Evolutionary conservation across 306 rosid genomes (phyloP).

Genomic region (Pyrus communis): DNA sequence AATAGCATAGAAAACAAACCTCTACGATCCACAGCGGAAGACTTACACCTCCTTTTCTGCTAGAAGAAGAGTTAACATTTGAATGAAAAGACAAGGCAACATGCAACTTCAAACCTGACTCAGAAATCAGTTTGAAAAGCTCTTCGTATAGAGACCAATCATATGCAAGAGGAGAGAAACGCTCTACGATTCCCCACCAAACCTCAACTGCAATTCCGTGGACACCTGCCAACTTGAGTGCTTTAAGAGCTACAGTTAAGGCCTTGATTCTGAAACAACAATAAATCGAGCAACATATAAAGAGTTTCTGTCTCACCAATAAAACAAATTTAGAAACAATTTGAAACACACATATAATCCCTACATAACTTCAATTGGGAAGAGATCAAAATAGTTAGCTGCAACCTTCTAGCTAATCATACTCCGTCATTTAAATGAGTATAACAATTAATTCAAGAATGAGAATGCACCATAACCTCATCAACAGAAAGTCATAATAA

Average conservation of each 20-base stretch:
- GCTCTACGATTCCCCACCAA: slow-evolving; percentile 39
- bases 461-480: neutral
- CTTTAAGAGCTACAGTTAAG: slow-evolving; percentile 25
- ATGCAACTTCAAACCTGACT: slow-evolving; percentile 32
- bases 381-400: neutral
- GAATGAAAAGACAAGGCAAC: slow-evolving; percentile 41
- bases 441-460: neutral
- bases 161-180: slow-evolving; percentile 26
- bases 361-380: neutral
- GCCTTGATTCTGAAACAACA: slow-evolving; percentile 30
- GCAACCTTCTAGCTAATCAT: neutral
- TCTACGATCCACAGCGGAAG: slow-evolving; percentile 33
- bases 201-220: slow-evolving; percentile 40
- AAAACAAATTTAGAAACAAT: neutral
- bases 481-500: neutral
- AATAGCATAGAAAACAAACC: slow-evolving; percentile 15
- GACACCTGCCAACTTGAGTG: slow-evolving; percentile 38
- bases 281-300: neutral
- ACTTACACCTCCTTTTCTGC: slow-evolving; percentile 25
- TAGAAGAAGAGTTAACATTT: slow-evolving; percentile 8
- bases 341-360: neutral
- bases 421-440: neutral
- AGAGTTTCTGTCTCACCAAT: neutral
- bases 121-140: slow-evolving; percentile 26
- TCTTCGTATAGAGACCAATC: slow-evolving; percentile 30